Evolutionary conservation across 1,139 yeast species (phyloP).

Genomic region (Spathaspora sp.): DNA sequence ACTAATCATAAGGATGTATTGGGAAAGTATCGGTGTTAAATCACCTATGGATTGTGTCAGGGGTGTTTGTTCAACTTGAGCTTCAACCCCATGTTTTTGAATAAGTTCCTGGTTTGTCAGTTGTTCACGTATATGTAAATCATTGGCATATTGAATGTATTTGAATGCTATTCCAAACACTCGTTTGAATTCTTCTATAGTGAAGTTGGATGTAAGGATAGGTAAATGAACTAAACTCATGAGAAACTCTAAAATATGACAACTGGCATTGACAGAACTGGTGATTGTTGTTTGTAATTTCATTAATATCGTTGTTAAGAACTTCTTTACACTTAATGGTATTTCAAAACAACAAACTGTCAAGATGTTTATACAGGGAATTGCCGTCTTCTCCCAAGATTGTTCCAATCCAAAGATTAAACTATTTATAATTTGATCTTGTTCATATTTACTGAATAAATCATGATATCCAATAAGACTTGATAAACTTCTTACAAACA

Average conservation of each 20-base stretch:
- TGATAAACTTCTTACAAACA: slow-evolving; percentile 63
- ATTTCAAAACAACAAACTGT: slow-evolving; percentile 80
- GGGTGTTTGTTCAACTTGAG: slow-evolving; percentile 42
- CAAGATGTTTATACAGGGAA: slow-evolving; percentile 74
- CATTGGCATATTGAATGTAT: slow-evolving; percentile 70
- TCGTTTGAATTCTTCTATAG: slow-evolving; percentile 72
- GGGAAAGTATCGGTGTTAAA: slow-evolving; percentile 44
- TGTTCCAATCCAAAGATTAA: slow-evolving; percentile 58
- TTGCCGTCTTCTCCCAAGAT: slow-evolving; percentile 78
- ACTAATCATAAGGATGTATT: slow-evolving; percentile 62
- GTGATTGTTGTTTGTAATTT: slow-evolving; percentile 75
- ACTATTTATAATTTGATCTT: slow-evolving; percentile 67
- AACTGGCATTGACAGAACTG: slow-evolving; percentile 57
- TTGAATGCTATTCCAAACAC: slow-evolving; percentile 84
- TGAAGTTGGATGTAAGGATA: slow-evolving; percentile 65
- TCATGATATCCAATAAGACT: slow-evolving; percentile 68
- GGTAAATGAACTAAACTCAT: slow-evolving; percentile 68
- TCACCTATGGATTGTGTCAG: slow-evolving; percentile 44
- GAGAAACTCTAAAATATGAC: slow-evolving; percentile 76
- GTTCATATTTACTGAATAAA: slow-evolving; percentile 57
- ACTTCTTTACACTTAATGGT: slow-evolving; percentile 72
- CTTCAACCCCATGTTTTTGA: slow-evolving; percentile 44
- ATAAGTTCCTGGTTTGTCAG: slow-evolving; percentile 7
- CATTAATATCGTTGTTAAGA: slow-evolving; percentile 61
- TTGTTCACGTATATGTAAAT: slow-evolving; percentile 31